These are phyloP conservation scores for Melanomma pulvis-pyrius DNA, from an alignment of 495 filamentous ascomycete genomes.

Conservation along the genomic window DNA sequence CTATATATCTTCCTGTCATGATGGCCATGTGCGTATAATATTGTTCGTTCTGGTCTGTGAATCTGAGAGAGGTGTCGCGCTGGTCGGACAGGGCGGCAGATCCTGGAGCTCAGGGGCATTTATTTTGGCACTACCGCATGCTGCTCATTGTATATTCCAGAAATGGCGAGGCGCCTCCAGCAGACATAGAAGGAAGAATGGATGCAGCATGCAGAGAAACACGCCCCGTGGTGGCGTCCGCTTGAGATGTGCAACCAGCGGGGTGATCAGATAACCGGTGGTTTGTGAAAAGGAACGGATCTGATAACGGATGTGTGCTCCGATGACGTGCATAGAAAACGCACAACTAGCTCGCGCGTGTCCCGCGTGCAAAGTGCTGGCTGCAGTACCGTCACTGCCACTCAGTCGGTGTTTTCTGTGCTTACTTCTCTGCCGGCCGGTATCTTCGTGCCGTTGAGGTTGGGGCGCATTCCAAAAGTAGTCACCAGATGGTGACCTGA, in stretches of 20 bases:
- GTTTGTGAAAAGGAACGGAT: slow-evolving; percentile 11
- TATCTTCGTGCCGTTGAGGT: neutral
- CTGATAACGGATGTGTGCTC: slow-evolving; percentile 20
- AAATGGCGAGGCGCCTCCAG: neutral
- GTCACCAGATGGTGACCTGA: neutral
- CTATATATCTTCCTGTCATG: too few species aligned
- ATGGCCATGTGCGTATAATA: too few species aligned
- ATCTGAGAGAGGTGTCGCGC: too few species aligned
- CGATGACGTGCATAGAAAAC: slow-evolving; percentile 27
- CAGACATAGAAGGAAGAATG: neutral
- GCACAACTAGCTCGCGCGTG: neutral
- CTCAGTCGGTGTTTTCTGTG: neutral
- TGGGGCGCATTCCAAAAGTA: neutral
- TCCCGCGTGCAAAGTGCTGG: neutral
- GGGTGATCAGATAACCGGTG: neutral
- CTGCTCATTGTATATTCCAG: neutral
- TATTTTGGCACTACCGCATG: too few species aligned
- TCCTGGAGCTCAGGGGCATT: too few species aligned
- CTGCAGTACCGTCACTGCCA: neutral
- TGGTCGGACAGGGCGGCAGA: too few species aligned
- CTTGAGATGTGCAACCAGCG: neutral
- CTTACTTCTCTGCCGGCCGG: too few species aligned
- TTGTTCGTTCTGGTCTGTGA: too few species aligned
- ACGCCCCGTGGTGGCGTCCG: neutral
- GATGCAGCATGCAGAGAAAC: neutral